Evolutionary conservation across 2,329 filamentous ascomycete species (phyloP), one percentile per base, ranked within the genome.

Genomic region (Diaporthe vaccinii): DNA sequence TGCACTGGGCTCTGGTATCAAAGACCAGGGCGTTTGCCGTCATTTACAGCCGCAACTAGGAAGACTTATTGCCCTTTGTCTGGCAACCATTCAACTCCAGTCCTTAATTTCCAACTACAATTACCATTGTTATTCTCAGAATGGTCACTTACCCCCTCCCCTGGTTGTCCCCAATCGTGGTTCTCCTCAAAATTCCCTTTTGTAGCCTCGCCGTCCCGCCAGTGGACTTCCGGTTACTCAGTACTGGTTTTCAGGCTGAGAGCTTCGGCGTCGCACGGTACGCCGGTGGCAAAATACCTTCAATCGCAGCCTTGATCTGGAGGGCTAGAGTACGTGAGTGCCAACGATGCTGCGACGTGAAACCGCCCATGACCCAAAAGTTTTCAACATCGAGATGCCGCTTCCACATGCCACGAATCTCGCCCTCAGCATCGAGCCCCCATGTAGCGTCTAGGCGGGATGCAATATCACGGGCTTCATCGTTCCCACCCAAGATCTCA

Each of bases 351-450:
- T 80, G 78, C 55, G 78, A 79, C 2, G 81, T 81, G 17, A 79
- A 77, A 2, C 84, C 83, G 4, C 83, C 82, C 76, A 82, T 81
- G 1, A 80, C 74, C 82, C 82, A 85, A 68, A 82, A 81, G 28
- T 84, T 84, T 9, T 83, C 80, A 3, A 82, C 49, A 3, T 73
- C 72, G 4, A 73, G 36, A 8, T 83, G 82, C 2, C 83, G 81
- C 78, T 85, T 85, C 82, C 83, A 85, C 77, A 86, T 74, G 0
- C 85, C 84, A 0, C 84, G 81, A 49, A 85, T 76, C 78, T 86
- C 85, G 12, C 85, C 85, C 78, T 87, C 85, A 1, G 44, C 76
- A 75, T 87, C 85, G 0, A 85, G 71, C 0, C 84, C 85, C 83
- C 83, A 86, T 0, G 84, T 85, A 1, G 81, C 79, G 49, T 87